Conservation (phyloP, 2,329 filamentous ascomycete genomes). For the Orbilia blumenaviensis region DNA sequence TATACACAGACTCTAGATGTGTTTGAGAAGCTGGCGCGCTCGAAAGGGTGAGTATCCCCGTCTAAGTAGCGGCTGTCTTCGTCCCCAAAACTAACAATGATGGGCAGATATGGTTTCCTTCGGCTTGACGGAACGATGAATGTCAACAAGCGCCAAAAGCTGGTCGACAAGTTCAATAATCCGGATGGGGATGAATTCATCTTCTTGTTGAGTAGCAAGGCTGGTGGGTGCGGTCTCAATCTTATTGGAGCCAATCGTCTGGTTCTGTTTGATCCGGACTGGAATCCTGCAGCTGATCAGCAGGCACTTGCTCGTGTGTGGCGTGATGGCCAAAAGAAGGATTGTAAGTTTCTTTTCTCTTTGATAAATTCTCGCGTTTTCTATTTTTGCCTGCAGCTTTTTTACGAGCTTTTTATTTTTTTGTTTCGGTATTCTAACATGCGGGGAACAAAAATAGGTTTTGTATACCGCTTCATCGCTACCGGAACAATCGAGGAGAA, state of each 20-base stretch:
- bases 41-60: constrained; percentile 65
- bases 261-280: constrained; percentile 94
- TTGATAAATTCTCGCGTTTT: too few species aligned
- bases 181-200: constrained; percentile 89
- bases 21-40: constrained; percentile 88
- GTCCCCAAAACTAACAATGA: background rate
- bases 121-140: constrained; percentile 97
- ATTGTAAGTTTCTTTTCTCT: constrained; percentile 71
- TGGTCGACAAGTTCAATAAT: constrained; percentile 97
- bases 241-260: constrained; percentile 93
- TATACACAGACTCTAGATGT: constrained; percentile 96
- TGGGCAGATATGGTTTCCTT: constrained; percentile 76
- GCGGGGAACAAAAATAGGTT: constrained; percentile 63
- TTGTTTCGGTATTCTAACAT: too few species aligned
- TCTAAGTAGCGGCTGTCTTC: background rate
- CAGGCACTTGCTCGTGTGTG: constrained; percentile 96
- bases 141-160: constrained; percentile 93
- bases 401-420: too few species aligned
- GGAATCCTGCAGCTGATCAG: constrained; percentile 97
- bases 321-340: constrained; percentile 99
- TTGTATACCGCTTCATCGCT: constrained; percentile 98
- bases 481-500: constrained; percentile 99
- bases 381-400: too few species aligned
- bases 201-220: constrained; percentile 95
- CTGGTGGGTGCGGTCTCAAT: constrained; percentile 94